Percentiles rank a stretch among this genome's conserved stretches.
Evolutionary conservation across 306 rosid species (phyloP).

Genomic region (Sophora flavescens): DNA sequence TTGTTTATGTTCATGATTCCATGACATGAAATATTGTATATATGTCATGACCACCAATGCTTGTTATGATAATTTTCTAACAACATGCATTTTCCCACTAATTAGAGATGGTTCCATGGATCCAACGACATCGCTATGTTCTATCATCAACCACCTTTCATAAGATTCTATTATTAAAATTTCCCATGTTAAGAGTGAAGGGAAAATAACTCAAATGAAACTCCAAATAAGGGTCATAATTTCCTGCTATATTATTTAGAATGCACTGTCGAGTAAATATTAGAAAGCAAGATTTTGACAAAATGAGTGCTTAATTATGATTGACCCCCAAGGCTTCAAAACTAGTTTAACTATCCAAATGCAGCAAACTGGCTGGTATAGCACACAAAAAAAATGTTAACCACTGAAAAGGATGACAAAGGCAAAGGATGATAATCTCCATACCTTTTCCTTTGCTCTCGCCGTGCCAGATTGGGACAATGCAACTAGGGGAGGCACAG

Average conservation of each 20-base stretch:
- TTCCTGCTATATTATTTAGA: conserved; percentile 27
- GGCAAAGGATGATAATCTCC: conserved; percentile 15
- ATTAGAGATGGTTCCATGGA: no score
- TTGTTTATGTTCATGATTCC: neutral
- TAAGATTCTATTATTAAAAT: neutral
- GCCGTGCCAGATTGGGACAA: conserved; percentile 90
- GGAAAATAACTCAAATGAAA: neutral
- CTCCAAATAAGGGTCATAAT: neutral
- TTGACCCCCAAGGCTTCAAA: conserved; percentile 1
- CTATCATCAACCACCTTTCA: no score
- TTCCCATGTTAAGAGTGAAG: neutral
- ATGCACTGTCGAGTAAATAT: neutral
- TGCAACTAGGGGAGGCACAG: conserved; percentile 95
- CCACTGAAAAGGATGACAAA: conserved; percentile 25
- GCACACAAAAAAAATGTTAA: conserved; percentile 19
- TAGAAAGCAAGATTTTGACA: conserved; percentile 31
- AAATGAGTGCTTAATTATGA: conserved; percentile 13
- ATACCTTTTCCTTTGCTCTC: conserved; percentile 96
- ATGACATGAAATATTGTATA: neutral
- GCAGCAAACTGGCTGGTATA: conserved; percentile 22
- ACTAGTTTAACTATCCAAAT: conserved; percentile 17
- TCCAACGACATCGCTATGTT: no score
- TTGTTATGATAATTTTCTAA: neutral
- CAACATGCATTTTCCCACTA: no score
- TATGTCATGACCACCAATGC: conserved; percentile 16